Conservation (phyloP, 1,284 basidiomycete species). For the Microbotryomycetes sp. region DNA sequence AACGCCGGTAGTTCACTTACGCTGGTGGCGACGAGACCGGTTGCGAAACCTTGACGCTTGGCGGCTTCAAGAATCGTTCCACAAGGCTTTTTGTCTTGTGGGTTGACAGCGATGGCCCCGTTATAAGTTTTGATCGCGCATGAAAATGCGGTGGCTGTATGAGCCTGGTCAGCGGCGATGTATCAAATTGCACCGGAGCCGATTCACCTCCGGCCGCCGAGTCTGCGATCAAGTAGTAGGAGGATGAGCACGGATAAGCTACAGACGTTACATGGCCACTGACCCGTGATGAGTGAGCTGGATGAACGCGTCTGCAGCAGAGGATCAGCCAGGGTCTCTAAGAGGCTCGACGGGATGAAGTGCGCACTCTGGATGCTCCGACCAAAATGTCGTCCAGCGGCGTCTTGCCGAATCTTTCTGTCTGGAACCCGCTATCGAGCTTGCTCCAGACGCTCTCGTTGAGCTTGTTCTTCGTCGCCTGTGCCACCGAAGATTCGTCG, state of each 20-base stretch:
- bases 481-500: conserved; percentile 17
- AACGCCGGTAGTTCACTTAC: conserved; percentile 2
- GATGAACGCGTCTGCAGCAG: conserved; percentile 35
- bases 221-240: conserved; percentile 23
- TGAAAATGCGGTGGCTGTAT: conserved; percentile 40
- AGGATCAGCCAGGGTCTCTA: too few relatives aligned
- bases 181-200: too few relatives aligned
- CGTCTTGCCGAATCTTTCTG: conserved; percentile 8
- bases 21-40: conserved; percentile 41
- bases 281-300: conserved; percentile 39
- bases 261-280: neutral
- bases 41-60: conserved; percentile 38
- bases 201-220: conserved; percentile 38
- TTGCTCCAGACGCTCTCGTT: conserved; percentile 13
- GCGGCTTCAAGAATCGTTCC: conserved; percentile 44
- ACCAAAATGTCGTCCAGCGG: conserved; percentile 41
- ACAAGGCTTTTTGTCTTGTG: conserved; percentile 34
- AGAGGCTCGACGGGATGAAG: neutral
- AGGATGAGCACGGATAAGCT: neutral
- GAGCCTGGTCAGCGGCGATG: too few relatives aligned
- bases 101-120: conserved; percentile 41
- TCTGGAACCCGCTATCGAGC: conserved; percentile 11
- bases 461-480: conserved; percentile 1
- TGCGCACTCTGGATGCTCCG: conserved; percentile 34
- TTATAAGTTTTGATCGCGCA: conserved; percentile 42